A percentile compares a stretch with the other conserved stretches of the same genome.
These are phyloP conservation scores for Wickerhamomyces chambardii DNA, from an alignment of 805 yeast genomes.

Conservation along the genomic window DNA sequence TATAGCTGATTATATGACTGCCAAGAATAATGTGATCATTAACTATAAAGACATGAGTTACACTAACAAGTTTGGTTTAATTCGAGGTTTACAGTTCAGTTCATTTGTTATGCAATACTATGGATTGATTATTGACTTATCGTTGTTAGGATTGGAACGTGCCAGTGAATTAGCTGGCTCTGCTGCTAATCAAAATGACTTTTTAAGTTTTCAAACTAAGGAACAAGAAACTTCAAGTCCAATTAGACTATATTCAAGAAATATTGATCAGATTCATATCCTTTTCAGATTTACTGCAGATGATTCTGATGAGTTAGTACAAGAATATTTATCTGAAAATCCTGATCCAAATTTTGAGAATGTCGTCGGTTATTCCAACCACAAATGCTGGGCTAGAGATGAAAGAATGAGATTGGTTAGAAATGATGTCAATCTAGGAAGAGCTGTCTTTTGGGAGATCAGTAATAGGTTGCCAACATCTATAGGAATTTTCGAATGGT, in stretches of 20 bases:
- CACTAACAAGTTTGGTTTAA: constrained; percentile 78
- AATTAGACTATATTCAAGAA: constrained; percentile 71
- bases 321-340: constrained; percentile 70
- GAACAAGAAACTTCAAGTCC: constrained; percentile 65
- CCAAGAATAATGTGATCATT: constrained; percentile 77
- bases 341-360: constrained; percentile 92
- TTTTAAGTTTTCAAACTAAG: constrained; percentile 55
- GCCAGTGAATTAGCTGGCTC: constrained; percentile 86
- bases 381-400: constrained; percentile 93
- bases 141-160: constrained; percentile 77
- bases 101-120: constrained; percentile 87
- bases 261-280: constrained; percentile 74
- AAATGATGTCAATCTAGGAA: constrained; percentile 84
- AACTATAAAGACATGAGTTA: constrained; percentile 94
- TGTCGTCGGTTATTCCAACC: constrained; percentile 77
- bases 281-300: constrained; percentile 66
- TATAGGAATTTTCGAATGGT: constrained; percentile 69
- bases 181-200: constrained; percentile 61
- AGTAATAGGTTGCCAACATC: constrained; percentile 72
- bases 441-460: constrained; percentile 90
- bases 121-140: constrained; percentile 75
- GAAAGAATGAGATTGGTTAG: constrained; percentile 85
- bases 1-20: constrained; percentile 89
- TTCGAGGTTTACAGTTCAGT: constrained; percentile 86
- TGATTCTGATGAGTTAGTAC: constrained; percentile 68